Percentiles rank a stretch among this genome's conserved stretches.
phyloP scores from a whole-genome alignment of 164 flowering plant genomes.

The Cinnamomum chago region DNA sequence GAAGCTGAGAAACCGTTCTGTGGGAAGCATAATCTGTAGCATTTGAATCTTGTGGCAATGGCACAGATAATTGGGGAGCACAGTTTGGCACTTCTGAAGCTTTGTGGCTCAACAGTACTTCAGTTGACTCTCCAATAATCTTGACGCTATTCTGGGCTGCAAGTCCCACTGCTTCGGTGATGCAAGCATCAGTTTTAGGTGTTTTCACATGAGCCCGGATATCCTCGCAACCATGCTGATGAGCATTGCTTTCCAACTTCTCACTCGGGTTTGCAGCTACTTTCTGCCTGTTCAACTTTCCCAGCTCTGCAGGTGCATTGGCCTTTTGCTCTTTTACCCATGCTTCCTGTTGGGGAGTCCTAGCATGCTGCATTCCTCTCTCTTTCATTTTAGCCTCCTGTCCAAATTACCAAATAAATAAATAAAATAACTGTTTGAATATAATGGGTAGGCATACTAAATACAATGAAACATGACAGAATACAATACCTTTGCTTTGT shows the following conservation, averaged over 20 bases:
- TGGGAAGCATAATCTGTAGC: conserved; percentile 10
- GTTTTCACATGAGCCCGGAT: conserved; percentile 5
- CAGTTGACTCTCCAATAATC: neutral
- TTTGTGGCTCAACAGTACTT: conserved; percentile 11
- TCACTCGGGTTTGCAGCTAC: conserved; percentile 33
- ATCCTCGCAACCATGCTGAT: conserved; percentile 25
- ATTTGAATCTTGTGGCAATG: conserved; percentile 13
- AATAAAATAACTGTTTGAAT: no score
- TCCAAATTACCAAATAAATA: neutral
- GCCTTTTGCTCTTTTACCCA: conserved; percentile 84
- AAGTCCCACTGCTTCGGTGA: conserved; percentile 11
- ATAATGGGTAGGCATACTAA: no score
- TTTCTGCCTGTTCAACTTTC: conserved; percentile 75
- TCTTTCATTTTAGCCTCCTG: conserved; percentile 89
- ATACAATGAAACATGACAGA: no score
- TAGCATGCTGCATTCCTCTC: conserved; percentile 67
- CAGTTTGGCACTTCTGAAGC: conserved; percentile 17
- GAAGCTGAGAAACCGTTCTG: conserved; percentile 21
- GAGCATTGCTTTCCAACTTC: conserved; percentile 30
- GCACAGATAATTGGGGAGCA: conserved; percentile 3
- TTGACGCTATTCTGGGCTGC: neutral
- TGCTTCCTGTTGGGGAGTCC: conserved; percentile 77
- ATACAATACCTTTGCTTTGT: conserved; percentile 46
- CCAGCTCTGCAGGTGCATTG: conserved; percentile 85
- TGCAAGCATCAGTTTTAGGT: conserved; percentile 9